Conservation (phyloP, 106 monocot genomes). For the Xerophyta viscosa region DNA sequence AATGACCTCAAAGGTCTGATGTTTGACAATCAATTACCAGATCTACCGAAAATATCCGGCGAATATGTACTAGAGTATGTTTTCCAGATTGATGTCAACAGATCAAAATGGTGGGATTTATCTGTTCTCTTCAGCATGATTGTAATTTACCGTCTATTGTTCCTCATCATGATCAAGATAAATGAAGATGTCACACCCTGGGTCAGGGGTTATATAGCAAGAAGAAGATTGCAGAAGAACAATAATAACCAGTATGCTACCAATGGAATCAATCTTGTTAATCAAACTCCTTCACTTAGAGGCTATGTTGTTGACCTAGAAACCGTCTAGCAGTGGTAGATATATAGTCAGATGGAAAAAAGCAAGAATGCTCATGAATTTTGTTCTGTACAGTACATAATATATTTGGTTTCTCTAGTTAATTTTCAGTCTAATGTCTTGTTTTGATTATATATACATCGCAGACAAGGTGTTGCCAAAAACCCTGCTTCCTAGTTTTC, state of each 20-base stretch:
- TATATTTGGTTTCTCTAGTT: no score
- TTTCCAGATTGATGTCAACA: constrained; percentile 39
- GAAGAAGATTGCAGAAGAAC: constrained; percentile 32
- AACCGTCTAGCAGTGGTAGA: no score
- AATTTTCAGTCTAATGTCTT: no score
- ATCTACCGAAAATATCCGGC: constrained; percentile 49
- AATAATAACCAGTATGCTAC: neutral
- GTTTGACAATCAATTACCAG: constrained; percentile 44
- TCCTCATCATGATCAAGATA: constrained; percentile 58
- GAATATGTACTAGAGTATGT: constrained; percentile 45
- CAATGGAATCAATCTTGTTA: constrained; percentile 3
- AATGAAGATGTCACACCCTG: constrained; percentile 53
- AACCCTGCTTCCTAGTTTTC: no score
- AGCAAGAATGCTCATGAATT: no score
- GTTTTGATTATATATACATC: no score
- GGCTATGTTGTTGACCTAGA: constrained; percentile 29
- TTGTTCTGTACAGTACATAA: no score
- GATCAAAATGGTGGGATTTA: constrained; percentile 47
- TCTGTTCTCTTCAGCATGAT: constrained; percentile 51
- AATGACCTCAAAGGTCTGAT: constrained; percentile 49
- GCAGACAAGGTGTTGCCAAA: no score
- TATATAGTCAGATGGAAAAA: no score
- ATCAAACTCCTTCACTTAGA: constrained; percentile 42
- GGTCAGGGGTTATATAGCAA: constrained; percentile 45
- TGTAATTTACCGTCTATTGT: constrained; percentile 34